Conservation (phyloP, 305 asterid genomes). For the Lippia alba region DNA sequence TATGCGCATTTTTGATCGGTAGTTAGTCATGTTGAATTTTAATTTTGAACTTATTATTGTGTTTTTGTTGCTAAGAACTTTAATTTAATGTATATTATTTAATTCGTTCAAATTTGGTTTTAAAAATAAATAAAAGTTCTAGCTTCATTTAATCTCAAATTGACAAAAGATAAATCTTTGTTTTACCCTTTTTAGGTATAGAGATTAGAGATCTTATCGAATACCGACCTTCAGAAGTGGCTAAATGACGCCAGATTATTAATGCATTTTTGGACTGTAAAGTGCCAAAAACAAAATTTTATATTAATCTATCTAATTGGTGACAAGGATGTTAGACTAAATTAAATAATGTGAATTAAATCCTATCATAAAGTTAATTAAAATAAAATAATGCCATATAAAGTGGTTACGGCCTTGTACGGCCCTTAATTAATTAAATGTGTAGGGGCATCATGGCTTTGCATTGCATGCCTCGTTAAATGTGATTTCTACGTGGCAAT, state of each 20-base stretch:
- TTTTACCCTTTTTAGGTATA: constrained; percentile 15
- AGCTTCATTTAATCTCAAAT: background rate
- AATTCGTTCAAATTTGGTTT: too few relatives aligned
- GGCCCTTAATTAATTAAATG: constrained; percentile 31
- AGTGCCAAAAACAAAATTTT: constrained; percentile 12
- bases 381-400: constrained; percentile 4
- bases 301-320: constrained; percentile 13
- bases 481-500: background rate
- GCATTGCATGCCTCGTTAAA: constrained; percentile 31
- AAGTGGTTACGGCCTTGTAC: constrained; percentile 38
- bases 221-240: background rate
- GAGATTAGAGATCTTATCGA: constrained; percentile 28
- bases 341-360: constrained; percentile 10
- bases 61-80: too few relatives aligned
- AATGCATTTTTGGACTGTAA: constrained; percentile 29
- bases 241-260: constrained; percentile 17
- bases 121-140: too few relatives aligned
- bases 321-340: constrained; percentile 30
- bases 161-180: background rate
- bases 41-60: too few relatives aligned
- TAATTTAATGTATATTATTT: too few relatives aligned
- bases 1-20: too few relatives aligned
- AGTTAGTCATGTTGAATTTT: too few relatives aligned
- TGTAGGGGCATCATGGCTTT: constrained; percentile 12
- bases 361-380: background rate